Evolutionary conservation across 208 protist species (phyloP).

Genomic region (Polymyxa betae): DNA sequence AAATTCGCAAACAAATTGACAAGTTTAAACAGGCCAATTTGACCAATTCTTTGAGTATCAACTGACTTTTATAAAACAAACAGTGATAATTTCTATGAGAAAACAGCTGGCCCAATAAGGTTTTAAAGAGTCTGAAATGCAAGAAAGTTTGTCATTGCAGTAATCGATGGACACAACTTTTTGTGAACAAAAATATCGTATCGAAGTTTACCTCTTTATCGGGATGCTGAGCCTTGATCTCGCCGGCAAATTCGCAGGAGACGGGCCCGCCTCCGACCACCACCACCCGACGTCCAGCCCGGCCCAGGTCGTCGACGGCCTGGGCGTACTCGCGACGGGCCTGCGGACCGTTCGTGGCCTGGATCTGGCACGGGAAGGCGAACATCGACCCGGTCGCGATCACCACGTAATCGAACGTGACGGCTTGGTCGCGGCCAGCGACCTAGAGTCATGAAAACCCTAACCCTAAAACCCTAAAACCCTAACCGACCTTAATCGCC

Average conservation of each 20-base stretch:
- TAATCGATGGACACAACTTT: too few species aligned
- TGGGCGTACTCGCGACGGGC: background rate
- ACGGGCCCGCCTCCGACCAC: constrained; percentile 31
- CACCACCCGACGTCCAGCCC: background rate
- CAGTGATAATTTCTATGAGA: background rate
- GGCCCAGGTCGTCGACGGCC: background rate
- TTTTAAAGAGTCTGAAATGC: too few species aligned
- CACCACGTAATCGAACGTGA: background rate
- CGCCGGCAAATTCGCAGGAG: constrained; percentile 5
- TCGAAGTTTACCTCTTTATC: background rate
- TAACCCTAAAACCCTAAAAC: background rate
- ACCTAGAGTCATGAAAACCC: background rate
- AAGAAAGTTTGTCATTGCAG: too few species aligned
- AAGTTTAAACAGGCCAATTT: too few species aligned
- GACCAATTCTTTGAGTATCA: background rate
- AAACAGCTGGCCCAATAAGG: background rate
- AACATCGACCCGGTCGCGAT: background rate
- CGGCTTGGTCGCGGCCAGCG: background rate
- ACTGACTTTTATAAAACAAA: background rate
- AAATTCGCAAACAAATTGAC: too few species aligned
- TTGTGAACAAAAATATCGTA: too few species aligned
- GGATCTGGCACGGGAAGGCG: background rate
- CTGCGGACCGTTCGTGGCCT: background rate
- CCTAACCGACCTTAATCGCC: background rate
- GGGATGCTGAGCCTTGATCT: constrained; percentile 5